Conservation (phyloP, 305 asterid species). For the Andrographis paniculata region DNA sequence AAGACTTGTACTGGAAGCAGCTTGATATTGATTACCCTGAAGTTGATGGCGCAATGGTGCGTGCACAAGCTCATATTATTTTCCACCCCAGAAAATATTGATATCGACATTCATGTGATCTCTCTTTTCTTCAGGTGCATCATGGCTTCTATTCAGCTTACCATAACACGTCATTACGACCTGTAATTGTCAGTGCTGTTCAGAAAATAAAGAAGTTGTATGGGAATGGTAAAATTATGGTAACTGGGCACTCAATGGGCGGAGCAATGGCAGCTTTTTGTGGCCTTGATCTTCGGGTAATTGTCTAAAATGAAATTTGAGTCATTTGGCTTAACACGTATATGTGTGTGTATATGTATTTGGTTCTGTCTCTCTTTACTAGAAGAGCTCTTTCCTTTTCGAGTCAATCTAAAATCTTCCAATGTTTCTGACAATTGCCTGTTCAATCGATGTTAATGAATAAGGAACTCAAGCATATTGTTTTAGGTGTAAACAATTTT, state of each 20-base stretch:
- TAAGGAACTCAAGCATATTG: no score
- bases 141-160: constrained; percentile 94
- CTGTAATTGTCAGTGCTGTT: constrained; percentile 65
- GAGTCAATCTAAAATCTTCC: no score
- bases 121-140: constrained; percentile 60
- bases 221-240: constrained; percentile 57
- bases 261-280: constrained; percentile 97
- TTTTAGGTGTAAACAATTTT: no score
- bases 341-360: no score
- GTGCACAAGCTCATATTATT: constrained; percentile 11
- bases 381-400: no score
- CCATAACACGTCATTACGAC: constrained; percentile 73
- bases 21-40: constrained; percentile 85
- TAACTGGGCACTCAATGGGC: constrained; percentile 99
- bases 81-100: not conserved
- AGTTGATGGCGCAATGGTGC: constrained; percentile 80
- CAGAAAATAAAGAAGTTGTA: constrained; percentile 43
- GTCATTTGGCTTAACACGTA: not conserved
- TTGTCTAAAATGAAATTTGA: constrained; percentile 11
- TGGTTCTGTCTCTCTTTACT: not conserved
- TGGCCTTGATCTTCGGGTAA: constrained; percentile 86
- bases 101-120: constrained; percentile 9
- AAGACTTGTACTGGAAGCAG: constrained; percentile 97
- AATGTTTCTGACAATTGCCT: no score
- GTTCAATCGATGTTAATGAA: no score